Percentiles rank a stretch among this genome's conserved stretches.
phyloP scores from a whole-genome alignment of 2,329 filamentous ascomycete species.

The Balansia obtecta region DNA sequence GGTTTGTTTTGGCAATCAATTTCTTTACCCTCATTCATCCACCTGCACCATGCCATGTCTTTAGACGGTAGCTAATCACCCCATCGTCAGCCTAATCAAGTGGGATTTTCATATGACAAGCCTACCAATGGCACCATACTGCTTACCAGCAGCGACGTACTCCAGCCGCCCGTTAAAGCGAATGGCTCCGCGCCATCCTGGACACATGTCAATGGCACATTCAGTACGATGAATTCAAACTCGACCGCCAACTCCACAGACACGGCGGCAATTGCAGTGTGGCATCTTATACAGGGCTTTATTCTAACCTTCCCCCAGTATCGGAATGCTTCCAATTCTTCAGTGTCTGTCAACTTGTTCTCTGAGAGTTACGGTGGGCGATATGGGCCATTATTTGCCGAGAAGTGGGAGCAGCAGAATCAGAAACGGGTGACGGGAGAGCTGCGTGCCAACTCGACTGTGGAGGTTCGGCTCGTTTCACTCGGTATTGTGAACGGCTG shows the following conservation, averaged over 20 bases:
- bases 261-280: slow-evolving; percentile 45
- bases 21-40: slow-evolving; percentile 6
- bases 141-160: slow-evolving; percentile 27
- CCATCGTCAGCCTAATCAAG: slow-evolving; percentile 48
- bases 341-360: slow-evolving; percentile 50
- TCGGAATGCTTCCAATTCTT: slow-evolving; percentile 33
- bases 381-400: slow-evolving; percentile 54
- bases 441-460: slow-evolving; percentile 34
- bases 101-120: slow-evolving; percentile 56
- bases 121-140: slow-evolving; percentile 47
- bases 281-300: slow-evolving; percentile 54
- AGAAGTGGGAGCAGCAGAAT: slow-evolving; percentile 50
- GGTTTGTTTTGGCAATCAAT: slow-evolving; percentile 19
- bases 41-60: neutral
- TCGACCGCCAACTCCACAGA: slow-evolving; percentile 42
- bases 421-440: slow-evolving; percentile 36
- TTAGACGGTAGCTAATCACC: neutral
- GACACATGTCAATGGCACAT: slow-evolving; percentile 50
- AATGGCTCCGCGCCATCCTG: slow-evolving; percentile 13
- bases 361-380: slow-evolving; percentile 60
- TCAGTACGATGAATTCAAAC: slow-evolving; percentile 38
- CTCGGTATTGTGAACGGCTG: slow-evolving; percentile 62
- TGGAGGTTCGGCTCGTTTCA: slow-evolving; percentile 48
- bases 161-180: slow-evolving; percentile 12
- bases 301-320: slow-evolving; percentile 46